phyloP scores from a whole-genome alignment of 2,329 filamentous ascomycete species.

The Colletotrichum scovillei region DNA sequence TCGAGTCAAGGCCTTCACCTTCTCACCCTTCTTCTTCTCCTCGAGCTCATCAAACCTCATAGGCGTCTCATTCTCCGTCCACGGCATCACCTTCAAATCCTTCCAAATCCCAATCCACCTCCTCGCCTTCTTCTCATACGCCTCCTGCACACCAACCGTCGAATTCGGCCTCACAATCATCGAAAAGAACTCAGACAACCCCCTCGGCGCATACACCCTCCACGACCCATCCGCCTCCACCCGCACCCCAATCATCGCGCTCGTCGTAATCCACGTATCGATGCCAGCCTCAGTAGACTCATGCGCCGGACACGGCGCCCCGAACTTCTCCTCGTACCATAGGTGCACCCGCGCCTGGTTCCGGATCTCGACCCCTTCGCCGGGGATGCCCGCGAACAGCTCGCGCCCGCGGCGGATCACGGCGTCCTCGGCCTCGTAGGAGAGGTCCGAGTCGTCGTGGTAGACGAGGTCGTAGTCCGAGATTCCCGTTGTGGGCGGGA shows the following conservation, averaged over 20 bases:
- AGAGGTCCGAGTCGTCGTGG: constrained; percentile 46
- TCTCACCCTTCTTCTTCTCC: background rate
- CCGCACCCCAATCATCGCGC: constrained; percentile 47
- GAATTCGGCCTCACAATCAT: constrained; percentile 48
- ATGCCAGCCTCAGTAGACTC: constrained; percentile 46
- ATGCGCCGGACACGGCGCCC: constrained; percentile 44
- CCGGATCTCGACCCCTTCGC: constrained; percentile 48
- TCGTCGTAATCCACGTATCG: constrained; percentile 48
- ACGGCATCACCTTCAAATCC: constrained; percentile 41
- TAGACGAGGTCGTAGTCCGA: constrained; percentile 52
- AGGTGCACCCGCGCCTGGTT: constrained; percentile 53
- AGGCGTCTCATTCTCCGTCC: constrained; percentile 34
- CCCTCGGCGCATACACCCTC: constrained; percentile 49
- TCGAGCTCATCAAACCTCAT: background rate
- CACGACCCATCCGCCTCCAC: constrained; percentile 41
- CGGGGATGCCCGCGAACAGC: constrained; percentile 45
- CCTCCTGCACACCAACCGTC: constrained; percentile 40
- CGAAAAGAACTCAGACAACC: constrained; percentile 48
- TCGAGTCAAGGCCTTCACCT: too few relatives aligned
- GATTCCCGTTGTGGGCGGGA: constrained; percentile 47
- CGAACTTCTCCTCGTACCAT: constrained; percentile 48
- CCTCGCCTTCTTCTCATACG: constrained; percentile 45
- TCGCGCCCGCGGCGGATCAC: constrained; percentile 44
- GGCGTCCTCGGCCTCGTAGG: constrained; percentile 49
- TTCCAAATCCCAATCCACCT: constrained; percentile 47